A percentile compares a stretch with the other conserved stretches of the same genome.
phyloP scores from a whole-genome alignment of 768 basidiomycete genomes.

The Grammothele lineata region DNA sequence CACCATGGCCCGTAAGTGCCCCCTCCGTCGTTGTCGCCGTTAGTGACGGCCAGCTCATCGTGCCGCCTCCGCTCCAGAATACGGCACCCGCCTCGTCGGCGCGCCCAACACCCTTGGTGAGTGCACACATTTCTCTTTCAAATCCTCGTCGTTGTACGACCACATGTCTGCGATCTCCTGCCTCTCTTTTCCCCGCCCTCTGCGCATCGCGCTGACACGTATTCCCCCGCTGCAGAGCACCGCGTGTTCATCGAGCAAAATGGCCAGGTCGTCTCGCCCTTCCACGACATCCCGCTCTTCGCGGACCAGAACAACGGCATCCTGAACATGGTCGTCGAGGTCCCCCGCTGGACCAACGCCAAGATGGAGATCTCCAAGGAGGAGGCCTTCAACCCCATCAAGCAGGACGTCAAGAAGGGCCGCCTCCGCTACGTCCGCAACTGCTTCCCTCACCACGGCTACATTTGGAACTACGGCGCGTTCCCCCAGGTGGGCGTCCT shows the following conservation, averaged over 20 bases:
- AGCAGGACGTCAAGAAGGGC: conserved; percentile 97
- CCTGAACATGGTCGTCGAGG: conserved; percentile 98
- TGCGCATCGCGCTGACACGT: background rate
- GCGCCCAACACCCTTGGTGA: conserved; percentile 92
- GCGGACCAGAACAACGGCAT: conserved; percentile 93
- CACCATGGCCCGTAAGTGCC: conserved; percentile 53
- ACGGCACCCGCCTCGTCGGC: conserved; percentile 73
- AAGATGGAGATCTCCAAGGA: conserved; percentile 99
- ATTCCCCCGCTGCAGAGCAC: conserved; percentile 60
- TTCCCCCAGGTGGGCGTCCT: conserved; percentile 80
- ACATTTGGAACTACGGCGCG: conserved; percentile 99
- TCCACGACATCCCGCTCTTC: conserved; percentile 98
- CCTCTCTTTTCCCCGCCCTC: background rate
- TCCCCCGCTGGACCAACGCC: conserved; percentile 99
- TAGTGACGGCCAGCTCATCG: conserved; percentile 15
- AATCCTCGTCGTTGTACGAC: background rate
- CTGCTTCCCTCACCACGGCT: conserved; percentile 99
- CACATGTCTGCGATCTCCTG: conserved; percentile 18
- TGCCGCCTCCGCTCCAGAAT: conserved; percentile 43
- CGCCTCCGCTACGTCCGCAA: conserved; percentile 96
- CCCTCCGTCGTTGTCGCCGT: conserved; percentile 14
- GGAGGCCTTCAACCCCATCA: conserved; percentile 99
- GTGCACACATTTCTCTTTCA: conserved; percentile 13
- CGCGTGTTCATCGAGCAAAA: conserved; percentile 92
- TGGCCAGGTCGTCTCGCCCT: conserved; percentile 76